These are phyloP conservation scores for Myxozyma lipomycoides DNA, from an alignment of 805 yeast species.

Conservation along the genomic window DNA sequence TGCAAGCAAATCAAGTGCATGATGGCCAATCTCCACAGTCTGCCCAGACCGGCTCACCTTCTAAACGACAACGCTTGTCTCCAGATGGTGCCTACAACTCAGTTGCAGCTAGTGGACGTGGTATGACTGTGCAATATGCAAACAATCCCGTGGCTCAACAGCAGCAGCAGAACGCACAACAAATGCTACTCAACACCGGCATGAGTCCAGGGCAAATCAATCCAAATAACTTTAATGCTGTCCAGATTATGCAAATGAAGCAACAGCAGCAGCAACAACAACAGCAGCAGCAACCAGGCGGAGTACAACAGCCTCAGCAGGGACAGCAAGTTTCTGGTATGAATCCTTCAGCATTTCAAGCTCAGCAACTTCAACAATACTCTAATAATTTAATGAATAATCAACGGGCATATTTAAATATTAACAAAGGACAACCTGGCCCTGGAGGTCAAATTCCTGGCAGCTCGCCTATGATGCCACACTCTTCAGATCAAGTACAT, in stretches of 20 bases:
- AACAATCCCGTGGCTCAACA: conserved; percentile 13
- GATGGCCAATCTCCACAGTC: conserved; percentile 31
- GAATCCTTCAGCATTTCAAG: conserved; percentile 19
- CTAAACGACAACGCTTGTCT: conserved; percentile 38
- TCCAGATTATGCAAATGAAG: conserved; percentile 34
- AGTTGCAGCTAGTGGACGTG: conserved; percentile 9
- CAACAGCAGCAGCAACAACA: conserved; percentile 30
- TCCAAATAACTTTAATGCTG: conserved; percentile 15
- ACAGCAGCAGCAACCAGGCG: conserved; percentile 16
- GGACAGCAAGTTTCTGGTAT: conserved; percentile 7
- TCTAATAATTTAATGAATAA: conserved; percentile 19
- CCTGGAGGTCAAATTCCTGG: conserved; percentile 12
- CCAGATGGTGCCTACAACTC: conserved; percentile 35
- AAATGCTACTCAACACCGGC: conserved; percentile 29
- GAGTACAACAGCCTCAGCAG: conserved; percentile 29
- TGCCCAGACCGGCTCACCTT: conserved; percentile 33
- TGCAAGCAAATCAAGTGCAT: conserved; percentile 4
- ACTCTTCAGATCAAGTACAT: conserved; percentile 18
- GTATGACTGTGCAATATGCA: conserved; percentile 6
- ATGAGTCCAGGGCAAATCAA: conserved; percentile 23
- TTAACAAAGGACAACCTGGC: conserved; percentile 16
- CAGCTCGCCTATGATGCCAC: conserved; percentile 20
- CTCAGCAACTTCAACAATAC: conserved; percentile 28
- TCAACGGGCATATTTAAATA: conserved; percentile 18
- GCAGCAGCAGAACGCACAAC: conserved; percentile 22